Evolutionary conservation across 2,329 filamentous ascomycete genomes (phyloP).

Genomic region (Aspergillus udagawae): DNA sequence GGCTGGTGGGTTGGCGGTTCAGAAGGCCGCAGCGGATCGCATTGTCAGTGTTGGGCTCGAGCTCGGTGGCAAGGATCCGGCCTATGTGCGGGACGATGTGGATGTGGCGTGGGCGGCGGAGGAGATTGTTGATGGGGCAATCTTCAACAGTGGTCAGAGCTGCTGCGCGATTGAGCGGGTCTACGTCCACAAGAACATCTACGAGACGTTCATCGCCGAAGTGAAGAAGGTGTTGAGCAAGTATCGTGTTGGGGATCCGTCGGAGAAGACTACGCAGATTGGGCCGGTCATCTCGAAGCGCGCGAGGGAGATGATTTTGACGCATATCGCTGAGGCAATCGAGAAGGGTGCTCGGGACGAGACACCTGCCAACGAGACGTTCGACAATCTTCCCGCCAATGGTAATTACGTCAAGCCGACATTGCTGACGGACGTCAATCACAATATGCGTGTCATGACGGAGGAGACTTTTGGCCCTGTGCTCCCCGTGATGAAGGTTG

Average conservation of each 20-base stretch:
- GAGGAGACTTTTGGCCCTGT: slow-evolving; percentile 93
- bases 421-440: slow-evolving; percentile 70
- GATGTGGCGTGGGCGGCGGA: slow-evolving; percentile 87
- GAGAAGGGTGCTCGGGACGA: slow-evolving; percentile 77
- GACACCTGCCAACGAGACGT: slow-evolving; percentile 75
- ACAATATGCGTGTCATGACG: slow-evolving; percentile 80
- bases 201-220: slow-evolving; percentile 76
- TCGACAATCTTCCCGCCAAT: slow-evolving; percentile 62
- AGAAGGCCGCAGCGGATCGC: slow-evolving; percentile 77
- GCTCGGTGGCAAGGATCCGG: slow-evolving; percentile 91
- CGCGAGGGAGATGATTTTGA: slow-evolving; percentile 69
- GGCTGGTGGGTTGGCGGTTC: slow-evolving; percentile 78
- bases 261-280: slow-evolving; percentile 72
- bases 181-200: slow-evolving; percentile 80
- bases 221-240: slow-evolving; percentile 73
- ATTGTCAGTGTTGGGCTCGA: slow-evolving; percentile 85
- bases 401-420: slow-evolving; percentile 85
- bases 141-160: slow-evolving; percentile 98
- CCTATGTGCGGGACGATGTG: slow-evolving; percentile 81
- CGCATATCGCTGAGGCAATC: slow-evolving; percentile 78
- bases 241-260: slow-evolving; percentile 86
- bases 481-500: slow-evolving; percentile 85
- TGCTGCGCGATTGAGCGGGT: slow-evolving; percentile 91
- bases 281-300: slow-evolving; percentile 83
- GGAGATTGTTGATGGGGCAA: slow-evolving; percentile 90